phyloP scores from a whole-genome alignment of 768 basidiomycete genomes.

The Pseudohyphozyma bogoriensis region DNA sequence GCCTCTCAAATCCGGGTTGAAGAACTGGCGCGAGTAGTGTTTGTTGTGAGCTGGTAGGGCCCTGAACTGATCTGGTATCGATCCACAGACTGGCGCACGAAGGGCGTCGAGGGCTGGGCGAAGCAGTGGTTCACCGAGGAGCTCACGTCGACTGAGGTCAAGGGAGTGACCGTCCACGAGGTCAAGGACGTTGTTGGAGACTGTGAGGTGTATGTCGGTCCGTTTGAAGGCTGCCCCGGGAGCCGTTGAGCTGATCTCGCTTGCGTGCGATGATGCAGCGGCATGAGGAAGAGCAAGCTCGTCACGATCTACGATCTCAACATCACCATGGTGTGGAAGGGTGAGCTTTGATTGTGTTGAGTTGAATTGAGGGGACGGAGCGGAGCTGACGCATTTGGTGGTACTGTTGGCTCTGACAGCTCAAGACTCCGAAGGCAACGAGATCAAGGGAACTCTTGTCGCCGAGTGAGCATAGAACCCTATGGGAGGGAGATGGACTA shows the following conservation, averaged over 20 bases:
- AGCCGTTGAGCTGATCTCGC: too few species aligned
- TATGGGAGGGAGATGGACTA: too few species aligned
- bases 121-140: slow-evolving; percentile 23
- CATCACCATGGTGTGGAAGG: slow-evolving; percentile 16
- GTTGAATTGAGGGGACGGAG: neutral
- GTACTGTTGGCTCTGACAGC: neutral
- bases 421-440: slow-evolving; percentile 4
- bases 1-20: slow-evolving; percentile 15
- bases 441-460: slow-evolving; percentile 15
- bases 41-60: neutral
- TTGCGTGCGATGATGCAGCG: too few species aligned
- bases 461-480: too few species aligned
- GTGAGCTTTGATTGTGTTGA: too few species aligned
- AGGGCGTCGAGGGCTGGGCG: slow-evolving; percentile 29
- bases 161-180: slow-evolving; percentile 17
- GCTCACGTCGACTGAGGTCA: slow-evolving; percentile 14
- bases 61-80: neutral
- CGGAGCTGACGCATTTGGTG: neutral
- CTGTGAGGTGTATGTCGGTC: slow-evolving; percentile 26
- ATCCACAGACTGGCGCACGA: slow-evolving; percentile 26
- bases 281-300: too few species aligned
- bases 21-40: slow-evolving; percentile 21
- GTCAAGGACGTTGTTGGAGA: slow-evolving; percentile 30
- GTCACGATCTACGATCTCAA: slow-evolving; percentile 30
- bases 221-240: too few species aligned